These are phyloP conservation scores for Wickerhamiella brachini DNA, from an alignment of 805 yeast genomes.

Conservation along the genomic window DNA sequence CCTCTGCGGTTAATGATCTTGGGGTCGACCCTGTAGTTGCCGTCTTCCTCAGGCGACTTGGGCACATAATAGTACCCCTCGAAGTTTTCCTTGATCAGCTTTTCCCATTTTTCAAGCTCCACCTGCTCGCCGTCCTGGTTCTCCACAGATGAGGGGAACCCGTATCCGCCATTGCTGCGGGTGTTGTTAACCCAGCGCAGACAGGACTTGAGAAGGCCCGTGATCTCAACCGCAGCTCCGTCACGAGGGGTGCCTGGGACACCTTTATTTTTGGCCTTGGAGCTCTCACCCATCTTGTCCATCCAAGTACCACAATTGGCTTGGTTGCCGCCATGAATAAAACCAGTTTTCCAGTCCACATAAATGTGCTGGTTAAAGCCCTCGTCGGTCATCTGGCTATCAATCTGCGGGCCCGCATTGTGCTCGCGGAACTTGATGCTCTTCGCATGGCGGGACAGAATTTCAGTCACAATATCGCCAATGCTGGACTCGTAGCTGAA, in stretches of 20 bases:
- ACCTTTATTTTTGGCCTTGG: constrained; percentile 71
- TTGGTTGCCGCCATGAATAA: constrained; percentile 83
- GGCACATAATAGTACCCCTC: constrained; percentile 76
- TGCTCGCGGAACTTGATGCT: constrained; percentile 88
- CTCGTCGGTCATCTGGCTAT: constrained; percentile 81
- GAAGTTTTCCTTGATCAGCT: constrained; percentile 52
- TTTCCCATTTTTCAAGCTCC: constrained; percentile 58
- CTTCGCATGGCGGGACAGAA: constrained; percentile 72
- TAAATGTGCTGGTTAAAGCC: constrained; percentile 75
- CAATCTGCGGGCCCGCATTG: constrained; percentile 80
- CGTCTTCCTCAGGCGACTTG: constrained; percentile 44
- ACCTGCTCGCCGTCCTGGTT: constrained; percentile 46
- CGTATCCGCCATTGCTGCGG: constrained; percentile 40
- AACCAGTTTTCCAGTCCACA: constrained; percentile 84
- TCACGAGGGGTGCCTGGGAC: constrained; percentile 95
- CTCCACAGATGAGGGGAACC: constrained; percentile 37
- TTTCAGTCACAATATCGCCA: constrained; percentile 68
- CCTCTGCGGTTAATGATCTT: constrained; percentile 75
- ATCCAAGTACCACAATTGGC: constrained; percentile 97
- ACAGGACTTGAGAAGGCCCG: constrained; percentile 73
- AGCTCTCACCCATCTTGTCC: constrained; percentile 98
- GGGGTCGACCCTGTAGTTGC: constrained; percentile 45
- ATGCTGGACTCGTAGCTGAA: constrained; percentile 58
- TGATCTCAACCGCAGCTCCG: constrained; percentile 91
- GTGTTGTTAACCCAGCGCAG: constrained; percentile 64